Evolutionary conservation across 345 rosid species (phyloP).

Genomic region (Rhizophora apiculata): DNA sequence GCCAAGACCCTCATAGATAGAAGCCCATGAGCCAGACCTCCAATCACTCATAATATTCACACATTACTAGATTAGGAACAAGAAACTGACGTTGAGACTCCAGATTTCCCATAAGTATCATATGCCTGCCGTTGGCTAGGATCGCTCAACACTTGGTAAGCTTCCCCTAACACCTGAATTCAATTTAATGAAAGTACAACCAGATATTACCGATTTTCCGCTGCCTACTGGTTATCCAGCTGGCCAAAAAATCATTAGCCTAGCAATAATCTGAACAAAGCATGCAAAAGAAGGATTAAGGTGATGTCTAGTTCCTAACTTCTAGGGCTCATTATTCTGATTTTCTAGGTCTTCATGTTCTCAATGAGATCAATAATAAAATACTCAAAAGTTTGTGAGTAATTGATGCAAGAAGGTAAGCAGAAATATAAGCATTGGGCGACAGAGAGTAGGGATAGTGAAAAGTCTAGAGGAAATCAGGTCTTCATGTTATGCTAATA

Average conservation of each 20-base stretch:
- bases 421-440: too few relatives aligned
- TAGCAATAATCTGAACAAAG: background rate
- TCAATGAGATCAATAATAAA: too few relatives aligned
- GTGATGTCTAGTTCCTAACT: too few relatives aligned
- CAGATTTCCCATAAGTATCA: conserved; percentile 87
- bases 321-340: too few relatives aligned
- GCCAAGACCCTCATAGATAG: conserved; percentile 3
- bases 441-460: too few relatives aligned
- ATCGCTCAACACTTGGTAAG: conserved; percentile 95
- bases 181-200: conserved; percentile 14
- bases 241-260: background rate
- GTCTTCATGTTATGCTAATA: too few relatives aligned
- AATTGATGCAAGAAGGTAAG: too few relatives aligned
- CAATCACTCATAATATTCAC: conserved; percentile 19
- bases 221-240: background rate
- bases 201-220: conserved; percentile 2
- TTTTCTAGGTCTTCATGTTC: too few relatives aligned
- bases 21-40: conserved; percentile 6
- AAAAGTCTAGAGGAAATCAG: too few relatives aligned
- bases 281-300: background rate
- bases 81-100: conserved; percentile 84
- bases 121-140: conserved; percentile 89
- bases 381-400: too few relatives aligned
- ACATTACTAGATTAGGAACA: conserved; percentile 19
- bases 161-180: conserved; percentile 85